phyloP scores from a whole-genome alignment of 768 basidiomycete species.

The Candolleomyces eurysporus region DNA sequence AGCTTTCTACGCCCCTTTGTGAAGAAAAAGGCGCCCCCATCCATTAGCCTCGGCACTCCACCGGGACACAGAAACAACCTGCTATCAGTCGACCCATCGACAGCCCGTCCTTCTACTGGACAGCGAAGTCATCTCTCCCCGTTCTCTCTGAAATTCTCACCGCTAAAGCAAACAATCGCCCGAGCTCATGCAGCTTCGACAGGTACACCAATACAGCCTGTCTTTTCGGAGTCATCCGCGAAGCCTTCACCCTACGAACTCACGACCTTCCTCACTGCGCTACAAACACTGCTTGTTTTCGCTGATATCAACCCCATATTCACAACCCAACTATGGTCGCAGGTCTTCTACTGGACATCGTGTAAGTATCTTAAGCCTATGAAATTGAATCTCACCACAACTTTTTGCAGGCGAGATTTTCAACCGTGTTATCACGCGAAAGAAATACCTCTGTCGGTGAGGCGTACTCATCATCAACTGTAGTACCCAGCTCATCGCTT shows the following conservation, averaged over 20 bases:
- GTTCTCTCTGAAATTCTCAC: constrained; percentile 56
- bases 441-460: constrained; percentile 91
- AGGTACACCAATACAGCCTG: constrained; percentile 43
- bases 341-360: constrained; percentile 98
- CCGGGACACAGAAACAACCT: constrained; percentile 31
- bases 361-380: constrained; percentile 49
- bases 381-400: neutral
- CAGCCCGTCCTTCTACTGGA: constrained; percentile 50
- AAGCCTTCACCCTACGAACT: constrained; percentile 53
- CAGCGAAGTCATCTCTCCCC: constrained; percentile 43
- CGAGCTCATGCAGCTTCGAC: constrained; percentile 47
- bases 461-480: neutral
- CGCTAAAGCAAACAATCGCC: constrained; percentile 64
- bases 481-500: neutral
- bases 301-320: constrained; percentile 91
- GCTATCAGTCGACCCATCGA: constrained; percentile 49
- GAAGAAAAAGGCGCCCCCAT: constrained; percentile 52
- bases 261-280: constrained; percentile 77
- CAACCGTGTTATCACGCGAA: constrained; percentile 84
- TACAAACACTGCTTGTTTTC: constrained; percentile 78
- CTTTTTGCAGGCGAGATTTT: constrained; percentile 68
- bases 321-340: constrained; percentile 90
- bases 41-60: constrained; percentile 16
- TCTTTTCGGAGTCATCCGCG: constrained; percentile 46
- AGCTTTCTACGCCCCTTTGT: constrained; percentile 77